Conservation (phyloP, 2,329 filamentous ascomycete species). For the Colletotrichum cuscutae region DNA sequence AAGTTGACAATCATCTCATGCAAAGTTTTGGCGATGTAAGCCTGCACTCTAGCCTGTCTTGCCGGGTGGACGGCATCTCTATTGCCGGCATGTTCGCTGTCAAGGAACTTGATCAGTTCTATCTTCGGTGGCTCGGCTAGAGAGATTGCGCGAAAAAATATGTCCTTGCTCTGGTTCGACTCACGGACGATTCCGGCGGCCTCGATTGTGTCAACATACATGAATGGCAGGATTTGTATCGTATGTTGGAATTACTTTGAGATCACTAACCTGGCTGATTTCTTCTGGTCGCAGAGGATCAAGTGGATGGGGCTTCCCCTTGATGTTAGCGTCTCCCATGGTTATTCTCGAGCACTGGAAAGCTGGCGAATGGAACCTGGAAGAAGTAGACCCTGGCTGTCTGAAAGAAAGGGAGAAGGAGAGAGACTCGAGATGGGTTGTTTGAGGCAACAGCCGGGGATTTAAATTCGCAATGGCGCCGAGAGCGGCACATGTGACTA, state of each 20-base stretch:
- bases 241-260: neutral
- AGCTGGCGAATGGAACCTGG: neutral
- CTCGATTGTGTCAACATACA: neutral
- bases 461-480: neutral
- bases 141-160: conserved; percentile 56
- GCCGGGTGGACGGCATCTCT: neutral
- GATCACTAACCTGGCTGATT: conserved; percentile 20
- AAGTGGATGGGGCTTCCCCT: conserved; percentile 10
- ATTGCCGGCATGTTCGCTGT: conserved; percentile 45
- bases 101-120: conserved; percentile 52
- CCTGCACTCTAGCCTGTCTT: conserved; percentile 49
- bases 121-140: conserved; percentile 57
- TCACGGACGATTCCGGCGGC: conserved; percentile 7
- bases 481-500: conserved; percentile 10
- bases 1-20: conserved; percentile 39
- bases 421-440: neutral
- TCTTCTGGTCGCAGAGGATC: conserved; percentile 28
- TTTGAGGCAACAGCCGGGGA: neutral
- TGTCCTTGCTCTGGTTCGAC: conserved; percentile 22
- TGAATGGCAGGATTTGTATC: no score
- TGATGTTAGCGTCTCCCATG: neutral
- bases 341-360: neutral
- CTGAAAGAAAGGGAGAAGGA: neutral
- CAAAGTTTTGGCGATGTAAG: conserved; percentile 37
- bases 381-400: neutral